Evolutionary conservation across 371 early-diverging fungal species (phyloP), one percentile per base, ranked within the genome.

Genomic region (Mortierella polycephala): DNA sequence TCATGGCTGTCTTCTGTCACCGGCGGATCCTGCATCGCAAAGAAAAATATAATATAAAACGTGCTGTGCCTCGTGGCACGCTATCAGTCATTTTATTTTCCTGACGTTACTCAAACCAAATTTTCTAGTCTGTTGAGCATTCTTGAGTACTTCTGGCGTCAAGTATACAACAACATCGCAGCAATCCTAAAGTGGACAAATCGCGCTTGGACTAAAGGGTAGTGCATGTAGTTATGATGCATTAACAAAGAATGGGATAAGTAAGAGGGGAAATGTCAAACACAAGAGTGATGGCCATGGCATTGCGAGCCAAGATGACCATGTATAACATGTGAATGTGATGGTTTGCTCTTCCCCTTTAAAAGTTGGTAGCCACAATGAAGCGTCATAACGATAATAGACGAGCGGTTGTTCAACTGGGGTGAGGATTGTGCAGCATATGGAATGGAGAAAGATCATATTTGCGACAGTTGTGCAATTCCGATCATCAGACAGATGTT

Each of bases 351-450:
- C 79, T 77, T 72, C 79, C 79, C 77, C 79, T 65, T 62, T 37
- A 56, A 64, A 10, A 77, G 79, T 77, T 77, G 72, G 79, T 77
- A 77, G 79, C 79, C 79, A 64, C 79, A 59, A 50, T 39, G 51
- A 57, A 47, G 57, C 69, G 79, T 71, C 71, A 67, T 77, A 77
- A 77, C 79, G 59, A 72, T 77, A 77, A 77, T 70, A 67, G 72
- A 72, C 79, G 71, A 77, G 69, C 68, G 79, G 79, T 77, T 77
- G 79, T 77, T 77, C 79, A 77, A 77, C 79, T 77, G 72, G 79
- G 79, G 79, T 77, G 72, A 14, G 18, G 52, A 5, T 9, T 21
- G 11, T 20, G 37, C 20, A 53, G 51, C 20, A 18, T 18, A n/a
- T 16, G 5, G 57, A 40, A 39, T 60, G 21, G 47, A 18, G 39